phyloP scores from a whole-genome alignment of 2,329 filamentous ascomycete genomes.

The Clonostachys byssicola region DNA sequence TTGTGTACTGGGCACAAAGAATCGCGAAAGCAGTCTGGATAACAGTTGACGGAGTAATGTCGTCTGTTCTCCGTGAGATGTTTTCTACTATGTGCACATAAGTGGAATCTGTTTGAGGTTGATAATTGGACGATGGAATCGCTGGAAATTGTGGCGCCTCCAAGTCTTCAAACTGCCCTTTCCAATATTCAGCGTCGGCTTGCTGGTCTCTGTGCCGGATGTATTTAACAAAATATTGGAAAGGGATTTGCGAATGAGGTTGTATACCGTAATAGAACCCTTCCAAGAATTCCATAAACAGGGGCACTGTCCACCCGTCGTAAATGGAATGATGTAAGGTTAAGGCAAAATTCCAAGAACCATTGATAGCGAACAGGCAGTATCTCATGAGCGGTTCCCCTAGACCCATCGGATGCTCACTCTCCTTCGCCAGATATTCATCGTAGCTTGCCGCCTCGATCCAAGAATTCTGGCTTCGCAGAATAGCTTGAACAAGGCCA shows the following conservation, averaged over 20 bases:
- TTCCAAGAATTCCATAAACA: slow-evolving; percentile 1
- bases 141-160: slow-evolving; percentile 4
- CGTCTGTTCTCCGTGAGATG: slow-evolving; percentile 1
- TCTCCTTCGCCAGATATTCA: neutral
- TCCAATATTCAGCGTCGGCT: slow-evolving; percentile 3
- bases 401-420: neutral
- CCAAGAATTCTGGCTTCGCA: neutral
- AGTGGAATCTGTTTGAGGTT: neutral
- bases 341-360: slow-evolving; percentile 6
- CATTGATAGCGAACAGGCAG: neutral
- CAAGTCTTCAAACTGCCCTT: slow-evolving; percentile 2
- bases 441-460: too few species aligned
- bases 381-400: neutral
- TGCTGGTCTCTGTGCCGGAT: neutral
- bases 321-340: slow-evolving; percentile 13
- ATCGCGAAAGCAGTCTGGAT: slow-evolving; percentile 17
- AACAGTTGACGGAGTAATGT: slow-evolving; percentile 8
- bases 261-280: slow-evolving; percentile 2
- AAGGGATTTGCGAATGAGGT: neutral
- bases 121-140: neutral
- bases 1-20: slow-evolving; percentile 10
- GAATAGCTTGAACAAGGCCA: neutral
- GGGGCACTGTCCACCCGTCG: slow-evolving; percentile 9
- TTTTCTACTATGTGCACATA: neutral
- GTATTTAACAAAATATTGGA: slow-evolving; percentile 4